These are phyloP conservation scores for Claviceps sp. DNA, from an alignment of 2,329 filamentous ascomycete species.

Conservation along the genomic window DNA sequence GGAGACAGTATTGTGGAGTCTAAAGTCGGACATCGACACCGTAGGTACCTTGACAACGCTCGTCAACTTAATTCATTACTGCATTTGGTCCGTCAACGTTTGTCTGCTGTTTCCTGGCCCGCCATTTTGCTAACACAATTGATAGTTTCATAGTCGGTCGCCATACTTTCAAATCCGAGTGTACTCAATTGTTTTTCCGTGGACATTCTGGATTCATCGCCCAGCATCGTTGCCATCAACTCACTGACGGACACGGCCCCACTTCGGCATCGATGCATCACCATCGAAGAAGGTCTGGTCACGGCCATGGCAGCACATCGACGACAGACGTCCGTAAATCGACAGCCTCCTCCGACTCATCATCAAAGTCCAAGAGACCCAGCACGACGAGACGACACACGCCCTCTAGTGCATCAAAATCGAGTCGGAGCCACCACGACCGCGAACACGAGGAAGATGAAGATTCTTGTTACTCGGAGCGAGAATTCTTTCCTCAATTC, in stretches of 20 bases:
- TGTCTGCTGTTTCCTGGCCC: not conserved
- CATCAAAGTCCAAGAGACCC: constrained; percentile 34
- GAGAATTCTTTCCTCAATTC: constrained; percentile 51
- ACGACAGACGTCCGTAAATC: constrained; percentile 42
- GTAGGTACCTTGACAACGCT: not conserved
- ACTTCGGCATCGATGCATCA: constrained; percentile 34
- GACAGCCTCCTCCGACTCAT: constrained; percentile 27
- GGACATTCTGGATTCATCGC: too few relatives aligned
- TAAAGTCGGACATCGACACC: not conserved
- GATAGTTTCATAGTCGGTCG: not conserved
- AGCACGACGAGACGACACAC: constrained; percentile 31
- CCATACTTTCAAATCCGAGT: not conserved
- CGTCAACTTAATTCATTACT: not conserved
- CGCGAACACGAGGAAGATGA: constrained; percentile 34
- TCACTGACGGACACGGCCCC: not conserved
- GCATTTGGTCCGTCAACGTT: not conserved
- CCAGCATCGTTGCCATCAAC: not conserved
- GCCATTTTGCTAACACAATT: not conserved
- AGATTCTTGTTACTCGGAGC: constrained; percentile 41
- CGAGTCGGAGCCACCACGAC: constrained; percentile 37
- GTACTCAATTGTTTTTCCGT: too few relatives aligned
- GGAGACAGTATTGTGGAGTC: not conserved
- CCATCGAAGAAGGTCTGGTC: constrained; percentile 42
- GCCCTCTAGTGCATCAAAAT: constrained; percentile 28
- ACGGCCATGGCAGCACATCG: constrained; percentile 37